Evolutionary conservation across 345 rosid species (phyloP), one percentile per base, ranked within the genome.

Genomic region (Euphorbia peplus): DNA sequence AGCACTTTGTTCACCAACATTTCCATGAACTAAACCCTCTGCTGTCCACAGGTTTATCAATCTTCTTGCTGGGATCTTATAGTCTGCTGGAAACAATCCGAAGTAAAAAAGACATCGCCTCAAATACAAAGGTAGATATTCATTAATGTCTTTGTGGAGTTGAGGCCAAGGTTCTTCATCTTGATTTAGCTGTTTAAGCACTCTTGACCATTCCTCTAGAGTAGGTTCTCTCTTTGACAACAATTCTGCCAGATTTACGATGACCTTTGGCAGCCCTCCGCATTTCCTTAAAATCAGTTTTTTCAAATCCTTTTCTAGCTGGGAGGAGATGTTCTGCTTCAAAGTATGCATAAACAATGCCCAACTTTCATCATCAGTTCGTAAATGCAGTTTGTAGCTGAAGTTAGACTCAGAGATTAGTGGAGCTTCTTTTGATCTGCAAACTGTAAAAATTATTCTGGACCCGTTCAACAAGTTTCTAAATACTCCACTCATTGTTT

Each of bases 21-120:
- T 32, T 6, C 51, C 8, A 58, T 51, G 22, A 5, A 21, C 16
- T 4, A 71, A 39, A 8, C 75, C 75, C 22, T 71, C 75, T 3
- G 69, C 69, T n/a, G 56, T 55, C 75, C 75, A 71, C 64, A 71
- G 8, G 10, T 9, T 16, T 28, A 71, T 44, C 69, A 71, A 55
- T 47, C 63, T 64, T 60, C 69, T 64, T 3, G 19, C 64, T 3
- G 75, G 52, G 22, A 71, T 30, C 5, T 55, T 30, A 14, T 19
- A 71, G 16, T 22, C 63, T 28, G 19, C 10, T 25, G 25, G 64
- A 13, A 71, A 71, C 1, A 55, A 16, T n/a, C 64, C 64, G 14
- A 57, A 71, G 19, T 63, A 71, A 18, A 59, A 55, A 2, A 71
- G 69, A 37, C 69, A 71, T 29, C 47, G 63, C 69, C 50, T 71